These are phyloP conservation scores for Phytophthora vignae DNA, from an alignment of 352 stramenopile species.

Conservation along the genomic window DNA sequence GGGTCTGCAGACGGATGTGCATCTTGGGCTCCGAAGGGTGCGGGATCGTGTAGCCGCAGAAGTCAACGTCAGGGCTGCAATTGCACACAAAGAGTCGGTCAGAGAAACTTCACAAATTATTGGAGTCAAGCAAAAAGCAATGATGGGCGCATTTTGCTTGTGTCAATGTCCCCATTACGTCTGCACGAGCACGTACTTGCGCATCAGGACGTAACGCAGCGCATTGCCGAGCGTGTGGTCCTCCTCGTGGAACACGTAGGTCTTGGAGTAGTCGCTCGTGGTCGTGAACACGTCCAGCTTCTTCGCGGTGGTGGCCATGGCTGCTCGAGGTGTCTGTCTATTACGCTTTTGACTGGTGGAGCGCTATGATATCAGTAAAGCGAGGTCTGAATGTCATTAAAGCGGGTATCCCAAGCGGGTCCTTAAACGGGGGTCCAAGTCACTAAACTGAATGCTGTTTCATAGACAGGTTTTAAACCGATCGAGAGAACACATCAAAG, in stretches of 20 bases:
- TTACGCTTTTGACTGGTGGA: slow-evolving; percentile 27
- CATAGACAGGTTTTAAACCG: background rate
- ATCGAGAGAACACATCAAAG: slow-evolving; percentile 15
- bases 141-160: background rate
- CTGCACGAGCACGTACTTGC: slow-evolving; percentile 66
- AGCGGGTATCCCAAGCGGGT: background rate
- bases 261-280: slow-evolving; percentile 86
- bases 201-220: slow-evolving; percentile 93
- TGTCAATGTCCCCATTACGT: background rate
- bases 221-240: slow-evolving; percentile 93
- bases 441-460: background rate
- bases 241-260: slow-evolving; percentile 89
- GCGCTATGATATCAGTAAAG: background rate
- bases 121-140: background rate
- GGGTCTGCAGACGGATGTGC: slow-evolving; percentile 93
- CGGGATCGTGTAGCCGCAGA: slow-evolving; percentile 96
- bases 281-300: slow-evolving; percentile 87
- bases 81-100: slow-evolving; percentile 5
- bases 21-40: slow-evolving; percentile 96
- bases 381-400: background rate
- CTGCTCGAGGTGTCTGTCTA: slow-evolving; percentile 1
- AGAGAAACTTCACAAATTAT: background rate
- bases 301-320: slow-evolving; percentile 50
- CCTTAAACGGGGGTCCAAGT: background rate
- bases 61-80: slow-evolving; percentile 90